phyloP scores from a whole-genome alignment of 2,329 filamentous ascomycete genomes.

The Blastomyces parvus region DNA sequence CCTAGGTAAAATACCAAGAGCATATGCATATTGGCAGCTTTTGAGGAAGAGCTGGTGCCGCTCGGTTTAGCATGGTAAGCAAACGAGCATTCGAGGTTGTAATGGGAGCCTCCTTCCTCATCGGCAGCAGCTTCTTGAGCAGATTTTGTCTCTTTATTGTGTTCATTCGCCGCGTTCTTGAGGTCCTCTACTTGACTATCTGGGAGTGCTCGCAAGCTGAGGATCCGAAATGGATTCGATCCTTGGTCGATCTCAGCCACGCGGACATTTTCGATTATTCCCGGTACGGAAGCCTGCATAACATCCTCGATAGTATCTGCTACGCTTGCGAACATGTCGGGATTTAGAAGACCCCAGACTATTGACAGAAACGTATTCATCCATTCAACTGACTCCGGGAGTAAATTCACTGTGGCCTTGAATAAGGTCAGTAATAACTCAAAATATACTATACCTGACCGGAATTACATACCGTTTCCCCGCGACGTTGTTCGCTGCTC shows the following conservation, averaged over 20 bases:
- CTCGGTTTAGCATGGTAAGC: slow-evolving; percentile 82
- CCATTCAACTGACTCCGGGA: slow-evolving; percentile 92
- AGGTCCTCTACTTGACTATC: slow-evolving; percentile 72
- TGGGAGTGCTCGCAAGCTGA: slow-evolving; percentile 77
- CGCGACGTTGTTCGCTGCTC: slow-evolving; percentile 75
- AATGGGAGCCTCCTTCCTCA: slow-evolving; percentile 83
- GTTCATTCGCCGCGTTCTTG: slow-evolving; percentile 67
- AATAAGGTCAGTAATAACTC: neutral
- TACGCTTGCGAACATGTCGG: slow-evolving; percentile 84
- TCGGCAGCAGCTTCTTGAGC: slow-evolving; percentile 78
- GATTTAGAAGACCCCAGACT: slow-evolving; percentile 85
- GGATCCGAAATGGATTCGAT: slow-evolving; percentile 75
- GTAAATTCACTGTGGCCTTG: slow-evolving; percentile 70
- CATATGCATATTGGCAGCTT: slow-evolving; percentile 95
- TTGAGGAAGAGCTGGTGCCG: slow-evolving; percentile 59
- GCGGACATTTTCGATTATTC: slow-evolving; percentile 85
- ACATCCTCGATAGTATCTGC: slow-evolving; percentile 93
- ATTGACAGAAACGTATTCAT: slow-evolving; percentile 81
- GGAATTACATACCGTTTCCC: slow-evolving; percentile 52
- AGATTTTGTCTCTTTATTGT: slow-evolving; percentile 73
- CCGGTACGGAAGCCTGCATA: slow-evolving; percentile 90
- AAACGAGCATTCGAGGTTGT: slow-evolving; percentile 83
- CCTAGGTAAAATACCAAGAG: slow-evolving; percentile 90
- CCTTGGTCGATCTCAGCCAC: slow-evolving; percentile 94
- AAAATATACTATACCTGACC: neutral